Percentiles rank a stretch among this genome's conserved stretches.
phyloP scores from a whole-genome alignment of 2,329 filamentous ascomycete species.

The Cadophora sp. region DNA sequence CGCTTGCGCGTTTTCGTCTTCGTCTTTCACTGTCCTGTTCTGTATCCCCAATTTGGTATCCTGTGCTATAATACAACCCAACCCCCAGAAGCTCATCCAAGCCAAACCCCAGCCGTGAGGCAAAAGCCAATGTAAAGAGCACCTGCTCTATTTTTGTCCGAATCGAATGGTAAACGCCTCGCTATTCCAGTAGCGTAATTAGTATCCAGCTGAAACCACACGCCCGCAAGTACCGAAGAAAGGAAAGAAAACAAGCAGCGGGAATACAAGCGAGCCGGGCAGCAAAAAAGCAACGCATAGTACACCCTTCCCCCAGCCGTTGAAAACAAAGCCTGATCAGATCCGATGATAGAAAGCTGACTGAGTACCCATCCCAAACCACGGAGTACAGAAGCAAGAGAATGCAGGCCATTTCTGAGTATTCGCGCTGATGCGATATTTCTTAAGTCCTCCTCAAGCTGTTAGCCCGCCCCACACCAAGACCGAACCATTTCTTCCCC shows the following conservation, averaged over 20 bases:
- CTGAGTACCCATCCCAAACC: too few relatives aligned
- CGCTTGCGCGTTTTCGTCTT: constrained; percentile 5
- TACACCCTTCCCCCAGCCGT: neutral
- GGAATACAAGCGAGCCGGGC: neutral
- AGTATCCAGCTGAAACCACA: neutral
- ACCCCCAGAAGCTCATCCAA: neutral
- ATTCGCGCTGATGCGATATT: neutral
- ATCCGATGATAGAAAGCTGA: neutral
- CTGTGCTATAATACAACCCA: constrained; percentile 10
- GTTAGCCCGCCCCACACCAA: constrained; percentile 20
- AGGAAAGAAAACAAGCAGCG: neutral
- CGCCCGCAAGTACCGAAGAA: neutral
- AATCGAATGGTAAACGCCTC: neutral
- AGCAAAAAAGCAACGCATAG: neutral
- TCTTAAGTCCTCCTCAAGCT: constrained; percentile 8
- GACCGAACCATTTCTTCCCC: constrained; percentile 34
- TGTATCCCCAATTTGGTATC: neutral
- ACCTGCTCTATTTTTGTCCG: too few relatives aligned
- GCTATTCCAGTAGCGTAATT: neutral
- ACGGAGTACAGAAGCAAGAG: neutral
- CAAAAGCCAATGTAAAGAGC: neutral
- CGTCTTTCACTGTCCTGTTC: neutral
- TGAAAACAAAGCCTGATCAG: neutral
- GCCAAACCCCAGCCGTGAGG: neutral
- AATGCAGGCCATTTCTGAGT: neutral